Evolutionary conservation across 257 asterid species (phyloP).

Genomic region (Paulownia fortunei): DNA sequence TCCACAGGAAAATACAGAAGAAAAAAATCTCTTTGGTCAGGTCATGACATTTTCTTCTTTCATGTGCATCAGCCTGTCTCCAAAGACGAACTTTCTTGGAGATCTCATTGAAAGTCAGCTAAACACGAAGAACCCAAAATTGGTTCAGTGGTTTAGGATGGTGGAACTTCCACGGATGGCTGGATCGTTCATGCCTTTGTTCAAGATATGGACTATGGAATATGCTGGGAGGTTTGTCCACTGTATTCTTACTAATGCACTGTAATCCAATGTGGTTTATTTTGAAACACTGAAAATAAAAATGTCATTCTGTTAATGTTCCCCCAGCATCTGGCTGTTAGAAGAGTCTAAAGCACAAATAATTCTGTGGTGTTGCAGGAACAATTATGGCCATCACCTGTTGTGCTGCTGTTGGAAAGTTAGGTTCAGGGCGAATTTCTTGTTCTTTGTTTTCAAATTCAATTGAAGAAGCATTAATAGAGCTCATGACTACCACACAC

Average conservation of each 20-base stretch:
- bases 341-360: slow-evolving; percentile 39
- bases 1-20: background rate
- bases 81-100: slow-evolving; percentile 51
- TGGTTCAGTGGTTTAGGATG: slow-evolving; percentile 71
- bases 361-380: slow-evolving; percentile 93
- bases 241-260: background rate
- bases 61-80: slow-evolving; percentile 59
- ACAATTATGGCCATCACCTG: slow-evolving; percentile 69
- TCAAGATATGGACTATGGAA: slow-evolving; percentile 84
- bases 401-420: slow-evolving; percentile 63
- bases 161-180: slow-evolving; percentile 70
- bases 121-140: slow-evolving; percentile 47
- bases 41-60: slow-evolving; percentile 38
- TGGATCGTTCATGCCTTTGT: slow-evolving; percentile 65
- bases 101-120: slow-evolving; percentile 62
- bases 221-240: slow-evolving; percentile 75
- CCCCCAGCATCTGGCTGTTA: background rate
- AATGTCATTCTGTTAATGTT: background rate
- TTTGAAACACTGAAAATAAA: no score
- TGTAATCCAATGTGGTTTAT: background rate
- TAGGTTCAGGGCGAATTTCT: slow-evolving; percentile 53
- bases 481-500: slow-evolving; percentile 63
- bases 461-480: slow-evolving; percentile 50
- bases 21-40: background rate
- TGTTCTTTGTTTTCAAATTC: slow-evolving; percentile 47